phyloP scores from a whole-genome alignment of 2,329 filamentous ascomycete species.

The Colletotrichum falcatum region DNA sequence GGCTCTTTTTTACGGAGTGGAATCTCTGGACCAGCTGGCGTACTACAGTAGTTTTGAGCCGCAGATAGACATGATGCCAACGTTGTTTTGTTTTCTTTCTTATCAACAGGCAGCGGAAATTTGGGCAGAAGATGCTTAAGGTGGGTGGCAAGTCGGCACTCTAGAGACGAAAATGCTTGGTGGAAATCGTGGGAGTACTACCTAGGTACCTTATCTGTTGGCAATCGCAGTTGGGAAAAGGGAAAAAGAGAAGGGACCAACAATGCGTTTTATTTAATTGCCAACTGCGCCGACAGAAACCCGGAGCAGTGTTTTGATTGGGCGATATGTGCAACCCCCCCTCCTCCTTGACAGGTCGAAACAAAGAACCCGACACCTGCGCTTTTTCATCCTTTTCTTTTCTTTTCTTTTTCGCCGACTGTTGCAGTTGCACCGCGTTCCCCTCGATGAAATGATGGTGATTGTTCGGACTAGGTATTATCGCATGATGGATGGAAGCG shows the following conservation, averaged over 20 bases:
- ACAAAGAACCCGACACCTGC: not conserved
- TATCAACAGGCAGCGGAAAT: not conserved
- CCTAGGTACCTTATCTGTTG: not conserved
- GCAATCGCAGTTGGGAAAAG: not conserved
- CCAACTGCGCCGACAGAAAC: slow-evolving; percentile 10
- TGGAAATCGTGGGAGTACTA: slow-evolving; percentile 8
- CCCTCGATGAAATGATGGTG: too few species aligned
- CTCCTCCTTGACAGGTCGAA: not conserved
- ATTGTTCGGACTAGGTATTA: not conserved
- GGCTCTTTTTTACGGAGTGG: too few species aligned
- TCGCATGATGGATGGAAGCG: not conserved
- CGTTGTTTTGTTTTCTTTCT: not conserved
- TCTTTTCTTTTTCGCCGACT: not conserved
- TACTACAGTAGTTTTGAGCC: not conserved
- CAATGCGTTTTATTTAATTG: too few species aligned
- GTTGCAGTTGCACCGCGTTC: not conserved
- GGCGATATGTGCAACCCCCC: not conserved
- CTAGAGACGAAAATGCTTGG: not conserved
- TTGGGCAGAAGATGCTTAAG: too few species aligned
- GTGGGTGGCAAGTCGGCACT: too few species aligned
- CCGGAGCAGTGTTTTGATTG: not conserved
- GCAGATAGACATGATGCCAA: not conserved
- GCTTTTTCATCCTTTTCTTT: not conserved
- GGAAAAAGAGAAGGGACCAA: not conserved
- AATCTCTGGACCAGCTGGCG: not conserved